A percentile compares a stretch with the other conserved stretches of the same genome.
Conservation (phyloP, 192 early-diverging fungal genomes). For the Umbelopsis sp. region DNA sequence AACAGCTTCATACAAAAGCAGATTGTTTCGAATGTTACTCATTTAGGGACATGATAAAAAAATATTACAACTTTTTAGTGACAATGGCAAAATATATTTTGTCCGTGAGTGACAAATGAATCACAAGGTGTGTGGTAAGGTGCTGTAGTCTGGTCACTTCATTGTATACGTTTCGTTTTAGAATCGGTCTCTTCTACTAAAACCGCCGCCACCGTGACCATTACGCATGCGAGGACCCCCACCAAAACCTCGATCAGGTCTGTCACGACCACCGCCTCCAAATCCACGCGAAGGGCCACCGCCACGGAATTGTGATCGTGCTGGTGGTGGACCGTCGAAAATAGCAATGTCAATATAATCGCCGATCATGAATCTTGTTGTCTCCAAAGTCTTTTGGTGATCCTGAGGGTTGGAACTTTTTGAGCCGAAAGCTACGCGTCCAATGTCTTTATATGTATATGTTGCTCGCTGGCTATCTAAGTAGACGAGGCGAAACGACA, state of each 20-base stretch:
- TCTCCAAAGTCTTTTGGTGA: conserved; percentile 51
- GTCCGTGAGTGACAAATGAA: neutral
- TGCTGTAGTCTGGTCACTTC: neutral
- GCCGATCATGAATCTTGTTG: conserved; percentile 57
- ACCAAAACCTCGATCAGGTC: conserved; percentile 4
- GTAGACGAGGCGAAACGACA: conserved; percentile 55
- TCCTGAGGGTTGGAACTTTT: conserved; percentile 31
- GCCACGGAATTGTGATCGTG: conserved; percentile 6
- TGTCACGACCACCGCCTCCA: neutral
- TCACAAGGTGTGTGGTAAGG: neutral
- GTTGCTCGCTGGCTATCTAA: conserved; percentile 37
- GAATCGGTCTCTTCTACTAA: conserved; percentile 9
- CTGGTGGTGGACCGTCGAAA: conserved; percentile 29
- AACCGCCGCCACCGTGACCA: neutral
- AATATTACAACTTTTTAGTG: conserved; percentile 15
- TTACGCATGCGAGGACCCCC: neutral
- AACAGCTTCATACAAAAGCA: neutral
- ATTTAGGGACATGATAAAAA: neutral
- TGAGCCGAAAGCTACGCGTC: conserved; percentile 23
- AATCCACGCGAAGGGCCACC: neutral
- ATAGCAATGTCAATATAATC: conserved; percentile 61
- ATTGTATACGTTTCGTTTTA: neutral
- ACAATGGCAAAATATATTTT: neutral
- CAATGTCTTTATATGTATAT: conserved; percentile 46
- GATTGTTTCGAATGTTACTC: neutral